Evolutionary conservation across 75 land plant species (phyloP), one percentile per base, ranked within the genome.

Genomic region (Gnetum montanum): DNA sequence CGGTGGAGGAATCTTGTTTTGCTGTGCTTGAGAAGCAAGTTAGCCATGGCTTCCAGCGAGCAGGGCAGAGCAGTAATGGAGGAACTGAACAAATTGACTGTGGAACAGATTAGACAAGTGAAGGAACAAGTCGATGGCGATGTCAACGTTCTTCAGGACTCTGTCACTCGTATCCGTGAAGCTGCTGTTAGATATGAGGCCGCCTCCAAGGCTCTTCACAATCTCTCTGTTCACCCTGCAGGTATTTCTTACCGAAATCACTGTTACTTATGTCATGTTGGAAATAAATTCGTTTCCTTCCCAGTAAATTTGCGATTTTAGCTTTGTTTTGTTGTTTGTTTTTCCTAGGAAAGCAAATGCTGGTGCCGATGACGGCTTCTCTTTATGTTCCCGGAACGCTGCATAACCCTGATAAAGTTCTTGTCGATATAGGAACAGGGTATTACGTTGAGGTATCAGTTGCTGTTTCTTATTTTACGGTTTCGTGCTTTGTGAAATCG

Each of bases 281-380:
- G n/a, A n/a, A n/a, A n/a, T n/a, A n/a, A n/a, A n/a, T n/a, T n/a
- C n/a, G 18, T 54, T 8, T 16, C 18, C 10, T 49, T 49, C 10
- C 20, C 19, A 15, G 10, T 40, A 40, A 40, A 40, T 10, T 40
- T 10, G 41, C 15, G 10, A 12, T 13, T 31, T 31, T 25, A 19
- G 0, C 52, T 40, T 53, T 19, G 3, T 15, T 33, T 1, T 15
- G 1, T 8, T 59, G 56, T 31, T 16, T 36, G 29, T n/a, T n/a
- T 28, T 57, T 28, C 6, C 5, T 46, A 93, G 98, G 99, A 31
- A 81, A 86, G 77, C 69, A 76, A 41, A 66, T 90, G 71, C 53
- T 95, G 74, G 96, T 95, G 0, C 98, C 99, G 28, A 75, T 95
- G 24, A 95, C 99, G 8, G 99, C 92, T 34, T 95, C 99, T 13